These are phyloP conservation scores for Naganishia vishniacii DNA, from an alignment of 768 basidiomycete genomes.

Conservation along the genomic window DNA sequence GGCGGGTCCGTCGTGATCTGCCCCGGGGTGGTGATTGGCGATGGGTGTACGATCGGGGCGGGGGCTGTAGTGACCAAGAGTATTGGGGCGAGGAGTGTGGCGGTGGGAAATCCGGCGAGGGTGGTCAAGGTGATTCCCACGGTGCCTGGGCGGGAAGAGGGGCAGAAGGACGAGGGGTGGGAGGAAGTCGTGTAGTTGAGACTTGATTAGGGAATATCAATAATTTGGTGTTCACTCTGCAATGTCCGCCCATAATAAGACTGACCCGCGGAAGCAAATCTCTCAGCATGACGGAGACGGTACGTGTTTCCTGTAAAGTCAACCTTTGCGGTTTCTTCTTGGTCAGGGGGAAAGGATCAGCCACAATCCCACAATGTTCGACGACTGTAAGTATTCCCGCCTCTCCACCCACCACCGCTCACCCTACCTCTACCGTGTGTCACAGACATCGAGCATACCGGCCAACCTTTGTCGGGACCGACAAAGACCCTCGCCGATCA, in stretches of 20 bases:
- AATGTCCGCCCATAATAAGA: too few species aligned
- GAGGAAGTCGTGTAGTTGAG: not conserved
- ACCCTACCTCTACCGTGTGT: not conserved
- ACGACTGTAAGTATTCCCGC: conserved; percentile 50
- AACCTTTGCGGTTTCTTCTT: too few species aligned
- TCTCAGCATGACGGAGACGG: too few species aligned
- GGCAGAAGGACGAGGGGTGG: not conserved
- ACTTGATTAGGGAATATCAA: too few species aligned
- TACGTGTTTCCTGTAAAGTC: too few species aligned
- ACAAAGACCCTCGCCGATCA: conserved; percentile 28
- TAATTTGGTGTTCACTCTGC: too few species aligned
- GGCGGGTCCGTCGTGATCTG: conserved; percentile 43
- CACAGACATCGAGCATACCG: conserved; percentile 80
- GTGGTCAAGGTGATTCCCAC: conserved; percentile 46
- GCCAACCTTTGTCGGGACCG: conserved; percentile 52
- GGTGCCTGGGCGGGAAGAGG: not conserved
- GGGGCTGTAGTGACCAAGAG: conserved; percentile 45
- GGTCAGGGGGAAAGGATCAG: too few species aligned
- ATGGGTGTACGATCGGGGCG: conserved; percentile 46
- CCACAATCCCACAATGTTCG: conserved; percentile 45
- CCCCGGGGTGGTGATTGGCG: conserved; percentile 46
- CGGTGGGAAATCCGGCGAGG: conserved; percentile 47
- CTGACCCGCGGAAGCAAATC: too few species aligned
- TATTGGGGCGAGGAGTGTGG: conserved; percentile 40
- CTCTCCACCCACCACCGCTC: not conserved